A percentile compares a stretch with the other conserved stretches of the same genome.
phyloP scores from a whole-genome alignment of 78 protist species.

The Polysphondylium violaceum region DNA sequence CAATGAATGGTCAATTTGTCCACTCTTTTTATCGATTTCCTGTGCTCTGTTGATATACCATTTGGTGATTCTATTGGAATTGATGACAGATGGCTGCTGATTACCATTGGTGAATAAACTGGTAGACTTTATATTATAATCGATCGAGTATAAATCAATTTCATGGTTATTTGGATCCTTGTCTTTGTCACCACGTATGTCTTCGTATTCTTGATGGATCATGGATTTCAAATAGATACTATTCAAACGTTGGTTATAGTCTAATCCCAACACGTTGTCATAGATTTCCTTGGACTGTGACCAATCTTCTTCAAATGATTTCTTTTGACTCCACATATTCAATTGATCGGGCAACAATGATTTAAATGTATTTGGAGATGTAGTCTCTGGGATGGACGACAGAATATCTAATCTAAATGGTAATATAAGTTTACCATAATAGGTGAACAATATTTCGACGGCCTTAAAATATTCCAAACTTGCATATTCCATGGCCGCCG shows the following conservation, averaged over 20 bases:
- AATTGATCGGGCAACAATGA: constrained; percentile 33
- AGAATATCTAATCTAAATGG: constrained; percentile 42
- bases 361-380: neutral
- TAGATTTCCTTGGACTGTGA: neutral
- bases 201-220: constrained; percentile 31
- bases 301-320: constrained; percentile 24
- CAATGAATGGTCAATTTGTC: constrained; percentile 43
- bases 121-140: constrained; percentile 11
- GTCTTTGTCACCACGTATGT: constrained; percentile 37
- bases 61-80: neutral
- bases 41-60: constrained; percentile 34
- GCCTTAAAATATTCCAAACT: constrained; percentile 70
- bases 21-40: constrained; percentile 60
- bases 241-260: constrained; percentile 21
- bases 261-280: constrained; percentile 35
- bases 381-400: constrained; percentile 66
- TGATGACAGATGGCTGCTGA: constrained; percentile 14
- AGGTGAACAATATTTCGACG: constrained; percentile 21
- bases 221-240: constrained; percentile 31
- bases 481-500: constrained; percentile 75
- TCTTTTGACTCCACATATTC: constrained; percentile 47
- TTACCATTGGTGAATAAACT: neutral
- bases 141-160: constrained; percentile 43
- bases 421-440: constrained; percentile 1
- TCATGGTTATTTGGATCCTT: neutral